Evolutionary conservation across 164 flowering plant genomes (phyloP), one percentile per base, ranked within the genome.

Genomic region (Vitis amurensis): DNA sequence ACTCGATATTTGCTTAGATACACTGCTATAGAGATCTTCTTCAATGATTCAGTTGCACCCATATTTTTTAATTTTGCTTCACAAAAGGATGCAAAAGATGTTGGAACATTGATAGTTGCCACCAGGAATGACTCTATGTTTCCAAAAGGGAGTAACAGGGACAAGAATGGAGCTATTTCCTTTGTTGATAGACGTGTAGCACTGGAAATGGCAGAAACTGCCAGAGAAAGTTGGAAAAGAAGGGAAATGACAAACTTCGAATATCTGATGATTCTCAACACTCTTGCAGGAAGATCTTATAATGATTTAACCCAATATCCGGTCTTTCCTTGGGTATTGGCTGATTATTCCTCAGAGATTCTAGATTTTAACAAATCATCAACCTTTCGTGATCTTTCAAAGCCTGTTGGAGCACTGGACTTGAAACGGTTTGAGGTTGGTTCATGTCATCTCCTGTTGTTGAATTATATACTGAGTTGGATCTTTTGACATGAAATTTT

Each of bases 221-320:
- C 97, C 52, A 86, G 89, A 81, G 98, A 96, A 72, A 84, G 92
- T 57, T 96, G 99, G 99, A 86, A 84, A 74, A 89, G 98, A 79
- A 93, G 99, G 78, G 98, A 96, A 14, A 96, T 96, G 23, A 88
- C 97, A 50, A 96, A 96, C 80, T 96, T 96, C 82, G 97, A 96
- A 70, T 96, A 96, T 78, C 79, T 96, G 51, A 92, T 93, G 93
- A 85, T 86, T 79, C 93, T 96, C 50, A 96, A 96, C 74, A 93
- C 97, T 0, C 91, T 96, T 66, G 84, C 98, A 3, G 99, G 99
- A 59, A 86, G 99, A 81, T 91, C 99, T 52, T 93, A 96, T 77
- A 96, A 96, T 82, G 99, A 96, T 80, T 78, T 96, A 71, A 96
- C 99, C 27, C 99, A 96, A 73, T 96, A 96, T 85, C 99, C 98